phyloP scores from a whole-genome alignment of 495 filamentous ascomycete species.

The Podospora didyma region DNA sequence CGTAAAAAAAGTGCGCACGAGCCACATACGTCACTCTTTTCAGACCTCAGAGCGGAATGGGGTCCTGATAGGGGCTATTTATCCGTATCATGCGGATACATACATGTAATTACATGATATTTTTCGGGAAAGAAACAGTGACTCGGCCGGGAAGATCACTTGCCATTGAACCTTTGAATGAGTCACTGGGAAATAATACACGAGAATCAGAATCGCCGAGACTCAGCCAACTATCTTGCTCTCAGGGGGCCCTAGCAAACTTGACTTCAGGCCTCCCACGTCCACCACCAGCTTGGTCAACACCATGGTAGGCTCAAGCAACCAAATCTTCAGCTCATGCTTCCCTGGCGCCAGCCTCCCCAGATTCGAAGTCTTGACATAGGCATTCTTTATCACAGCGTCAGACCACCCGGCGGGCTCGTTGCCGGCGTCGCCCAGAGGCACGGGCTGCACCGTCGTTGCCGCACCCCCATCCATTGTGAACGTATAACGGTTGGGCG shows the following conservation, averaged over 20 bases:
- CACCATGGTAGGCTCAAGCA: slow-evolving; percentile 54
- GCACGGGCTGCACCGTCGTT: slow-evolving; percentile 45
- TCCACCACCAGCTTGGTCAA: slow-evolving; percentile 59
- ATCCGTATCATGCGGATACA: no score
- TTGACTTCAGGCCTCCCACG: slow-evolving; percentile 53
- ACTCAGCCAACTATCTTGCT: slow-evolving; percentile 22
- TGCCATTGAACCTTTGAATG: no score
- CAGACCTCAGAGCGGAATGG: no score
- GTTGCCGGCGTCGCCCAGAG: slow-evolving; percentile 32
- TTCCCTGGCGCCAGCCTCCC: slow-evolving; percentile 33
- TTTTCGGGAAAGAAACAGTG: no score
- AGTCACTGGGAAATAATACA: no score
- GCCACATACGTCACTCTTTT: no score
- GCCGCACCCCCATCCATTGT: slow-evolving; percentile 42
- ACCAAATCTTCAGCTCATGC: slow-evolving; percentile 50
- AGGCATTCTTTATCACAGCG: slow-evolving; percentile 49
- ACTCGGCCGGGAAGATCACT: no score
- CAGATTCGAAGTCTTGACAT: slow-evolving; percentile 45
- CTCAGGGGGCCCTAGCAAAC: slow-evolving; percentile 60
- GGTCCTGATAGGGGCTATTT: no score
- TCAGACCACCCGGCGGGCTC: slow-evolving; percentile 49
- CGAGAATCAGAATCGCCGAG: not conserved
- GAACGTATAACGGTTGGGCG: slow-evolving; percentile 52
- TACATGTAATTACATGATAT: no score
- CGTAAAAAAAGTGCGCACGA: no score